A percentile compares a stretch with the other conserved stretches of the same genome.
Evolutionary conservation across 192 early-diverging fungal species (phyloP).

Genomic region (Geranomyces michiganensis): DNA sequence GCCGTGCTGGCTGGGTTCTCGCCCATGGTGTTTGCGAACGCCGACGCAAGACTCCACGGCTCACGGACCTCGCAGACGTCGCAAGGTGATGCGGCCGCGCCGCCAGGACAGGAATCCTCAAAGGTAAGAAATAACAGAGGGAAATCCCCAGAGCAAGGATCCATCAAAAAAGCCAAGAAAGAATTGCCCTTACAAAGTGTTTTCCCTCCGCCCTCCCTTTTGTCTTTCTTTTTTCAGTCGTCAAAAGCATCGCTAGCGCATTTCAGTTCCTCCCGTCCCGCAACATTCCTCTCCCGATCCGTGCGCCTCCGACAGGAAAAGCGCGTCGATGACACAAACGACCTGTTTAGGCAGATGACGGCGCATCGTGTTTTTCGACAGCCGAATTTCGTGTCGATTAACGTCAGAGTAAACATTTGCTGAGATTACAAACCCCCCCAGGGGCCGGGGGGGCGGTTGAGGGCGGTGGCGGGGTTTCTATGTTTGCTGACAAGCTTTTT

Average conservation of each 20-base stretch:
- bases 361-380: constrained; percentile 15
- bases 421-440: background rate
- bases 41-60: too few relatives aligned
- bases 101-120: too few relatives aligned
- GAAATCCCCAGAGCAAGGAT: too few relatives aligned
- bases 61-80: too few relatives aligned
- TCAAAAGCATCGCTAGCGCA: background rate
- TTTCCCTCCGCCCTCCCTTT: background rate
- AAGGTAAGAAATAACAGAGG: too few relatives aligned
- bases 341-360: constrained; percentile 13
- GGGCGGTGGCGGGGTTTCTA: too few relatives aligned
- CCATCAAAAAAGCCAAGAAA: too few relatives aligned
- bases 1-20: background rate
- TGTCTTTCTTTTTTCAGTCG: background rate
- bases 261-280: background rate
- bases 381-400: constrained; percentile 27
- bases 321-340: constrained; percentile 21
- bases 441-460: too few relatives aligned
- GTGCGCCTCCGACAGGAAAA: constrained; percentile 10
- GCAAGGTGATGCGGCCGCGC: too few relatives aligned
- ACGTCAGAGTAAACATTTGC: constrained; percentile 11
- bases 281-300: background rate
- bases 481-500: background rate
- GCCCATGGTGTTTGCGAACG: background rate
- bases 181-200: too few relatives aligned